These are phyloP conservation scores for Chernovozyma sophiae-reginae DNA, from an alignment of 1,139 yeast species.

Conservation along the genomic window DNA sequence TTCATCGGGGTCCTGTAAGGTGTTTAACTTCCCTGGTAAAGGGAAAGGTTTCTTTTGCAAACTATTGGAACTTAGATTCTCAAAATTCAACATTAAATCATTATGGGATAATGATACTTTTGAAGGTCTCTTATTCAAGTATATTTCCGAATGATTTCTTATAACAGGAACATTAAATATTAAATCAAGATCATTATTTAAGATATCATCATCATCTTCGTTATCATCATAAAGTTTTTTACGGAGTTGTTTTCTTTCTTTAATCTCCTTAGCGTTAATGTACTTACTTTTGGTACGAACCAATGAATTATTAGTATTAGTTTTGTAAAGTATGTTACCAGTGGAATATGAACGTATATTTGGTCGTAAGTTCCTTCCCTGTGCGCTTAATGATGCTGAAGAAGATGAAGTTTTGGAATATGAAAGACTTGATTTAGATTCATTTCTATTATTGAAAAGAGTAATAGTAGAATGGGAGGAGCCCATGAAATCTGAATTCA, in stretches of 20 bases:
- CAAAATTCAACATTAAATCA: constrained; percentile 26
- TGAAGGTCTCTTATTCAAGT: constrained; percentile 16
- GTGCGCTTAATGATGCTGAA: not conserved
- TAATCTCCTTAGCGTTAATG: constrained; percentile 33
- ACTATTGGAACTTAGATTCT: constrained; percentile 20
- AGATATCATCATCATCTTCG: constrained; percentile 40
- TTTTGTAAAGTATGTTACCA: not conserved
- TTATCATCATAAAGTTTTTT: constrained; percentile 43
- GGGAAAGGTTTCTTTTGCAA: constrained; percentile 28
- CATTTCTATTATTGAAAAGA: not conserved
- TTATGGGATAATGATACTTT: constrained; percentile 18
- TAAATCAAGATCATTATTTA: constrained; percentile 35
- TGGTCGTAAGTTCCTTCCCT: not conserved
- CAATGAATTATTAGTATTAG: not conserved
- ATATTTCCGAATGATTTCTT: constrained; percentile 34
- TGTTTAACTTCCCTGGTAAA: constrained; percentile 30
- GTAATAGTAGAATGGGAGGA: constrained; percentile 1
- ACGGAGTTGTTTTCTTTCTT: constrained; percentile 35
- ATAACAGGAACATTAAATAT: constrained; percentile 46
- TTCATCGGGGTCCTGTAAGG: constrained; percentile 2
- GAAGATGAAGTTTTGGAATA: not conserved
- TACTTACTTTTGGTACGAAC: constrained; percentile 35
- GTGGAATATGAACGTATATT: not conserved
- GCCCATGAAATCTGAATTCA: not conserved
- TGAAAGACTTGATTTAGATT: not conserved